Evolutionary conservation across 2,329 filamentous ascomycete species (phyloP).

Genomic region (Ophidiomyces ophidiicola): DNA sequence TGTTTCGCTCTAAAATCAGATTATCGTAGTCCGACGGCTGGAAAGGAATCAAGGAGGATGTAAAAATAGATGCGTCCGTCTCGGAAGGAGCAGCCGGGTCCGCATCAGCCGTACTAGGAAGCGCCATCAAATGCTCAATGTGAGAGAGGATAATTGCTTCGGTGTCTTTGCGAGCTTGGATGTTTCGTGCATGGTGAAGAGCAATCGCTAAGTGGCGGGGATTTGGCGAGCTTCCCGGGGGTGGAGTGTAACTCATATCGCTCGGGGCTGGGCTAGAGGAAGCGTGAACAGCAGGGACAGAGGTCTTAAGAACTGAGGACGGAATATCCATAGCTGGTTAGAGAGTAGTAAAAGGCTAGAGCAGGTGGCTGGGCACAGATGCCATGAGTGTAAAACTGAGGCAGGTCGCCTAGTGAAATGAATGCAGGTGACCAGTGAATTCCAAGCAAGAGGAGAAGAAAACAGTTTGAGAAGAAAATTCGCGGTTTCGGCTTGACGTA

Average conservation of each 20-base stretch:
- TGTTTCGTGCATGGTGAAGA: conserved; percentile 65
- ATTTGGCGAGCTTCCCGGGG: conserved; percentile 26
- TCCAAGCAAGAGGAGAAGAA: not conserved
- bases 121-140: conserved; percentile 58
- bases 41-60: conserved; percentile 56
- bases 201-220: conserved; percentile 48
- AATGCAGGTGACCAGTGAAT: not conserved
- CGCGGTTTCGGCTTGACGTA: not conserved
- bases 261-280: conserved; percentile 32
- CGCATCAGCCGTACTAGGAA: conserved; percentile 42
- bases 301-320: conserved; percentile 50
- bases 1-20: conserved; percentile 77
- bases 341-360: conserved; percentile 16
- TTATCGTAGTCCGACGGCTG: conserved; percentile 83
- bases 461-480: not conserved
- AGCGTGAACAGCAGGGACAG: conserved; percentile 32
- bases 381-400: not conserved
- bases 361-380: not conserved
- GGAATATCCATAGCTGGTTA: conserved; percentile 11
- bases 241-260: conserved; percentile 24
- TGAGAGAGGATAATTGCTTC: conserved; percentile 61
- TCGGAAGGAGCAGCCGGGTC: conserved; percentile 43
- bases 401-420: not conserved
- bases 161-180: conserved; percentile 70
- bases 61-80: conserved; percentile 54